These are phyloP conservation scores for Thielaviopsis ethacetica DNA, from an alignment of 2,329 filamentous ascomycete species.

Conservation along the genomic window DNA sequence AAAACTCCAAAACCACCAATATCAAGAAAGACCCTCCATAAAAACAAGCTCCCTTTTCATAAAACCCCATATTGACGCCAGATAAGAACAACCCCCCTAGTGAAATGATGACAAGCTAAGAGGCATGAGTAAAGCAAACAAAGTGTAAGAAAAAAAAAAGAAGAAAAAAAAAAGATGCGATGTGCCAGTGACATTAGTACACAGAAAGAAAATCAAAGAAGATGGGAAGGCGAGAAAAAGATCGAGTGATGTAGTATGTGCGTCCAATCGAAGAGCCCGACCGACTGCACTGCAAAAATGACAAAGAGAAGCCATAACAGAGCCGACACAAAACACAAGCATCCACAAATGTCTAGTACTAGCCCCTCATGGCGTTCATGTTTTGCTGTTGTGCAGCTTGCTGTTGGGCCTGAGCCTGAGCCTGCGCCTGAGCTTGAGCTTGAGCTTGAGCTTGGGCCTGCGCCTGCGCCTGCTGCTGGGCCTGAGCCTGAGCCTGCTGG, in stretches of 20 bases:
- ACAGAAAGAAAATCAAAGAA: not conserved
- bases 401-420: conserved; percentile 15
- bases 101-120: not conserved
- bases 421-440: not conserved
- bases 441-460: conserved; percentile 15
- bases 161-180: conserved; percentile 7
- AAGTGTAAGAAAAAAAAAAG: conserved; percentile 4
- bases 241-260: not conserved
- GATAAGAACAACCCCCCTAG: not conserved
- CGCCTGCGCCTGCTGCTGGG: not conserved
- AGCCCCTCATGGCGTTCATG: conserved; percentile 38
- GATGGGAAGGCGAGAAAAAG: not conserved
- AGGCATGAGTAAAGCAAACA: not conserved
- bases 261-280: not conserved
- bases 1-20: not conserved
- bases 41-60: not conserved
- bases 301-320: too few relatives aligned
- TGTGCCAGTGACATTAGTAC: not conserved
- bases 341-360: conserved; percentile 20
- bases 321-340: not conserved
- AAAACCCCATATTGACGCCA: not conserved
- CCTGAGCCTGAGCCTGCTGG: conserved; percentile 19
- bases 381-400: conserved; percentile 22
- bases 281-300: conserved; percentile 4
- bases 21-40: not conserved